A percentile compares a stretch with the other conserved stretches of the same genome.
Evolutionary conservation across 163 green algal species (phyloP).

Genomic region (Chlamydomonas reinhardtii): DNA sequence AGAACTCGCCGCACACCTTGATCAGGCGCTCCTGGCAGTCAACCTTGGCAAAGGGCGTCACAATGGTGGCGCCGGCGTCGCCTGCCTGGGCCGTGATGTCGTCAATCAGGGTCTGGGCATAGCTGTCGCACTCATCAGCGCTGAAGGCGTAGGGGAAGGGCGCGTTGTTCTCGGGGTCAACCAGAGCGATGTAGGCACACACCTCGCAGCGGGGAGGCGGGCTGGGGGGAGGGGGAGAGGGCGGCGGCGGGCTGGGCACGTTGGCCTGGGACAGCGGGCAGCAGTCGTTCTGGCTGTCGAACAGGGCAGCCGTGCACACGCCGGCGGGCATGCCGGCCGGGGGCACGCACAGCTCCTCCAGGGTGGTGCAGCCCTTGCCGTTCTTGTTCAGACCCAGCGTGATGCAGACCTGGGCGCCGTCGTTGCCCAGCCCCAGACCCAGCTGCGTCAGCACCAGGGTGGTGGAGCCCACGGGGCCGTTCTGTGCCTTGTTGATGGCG

Average conservation of each 20-base stretch:
- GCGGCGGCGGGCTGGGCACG: too few relatives aligned
- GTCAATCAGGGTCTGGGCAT: not conserved
- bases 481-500: not conserved
- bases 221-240: not conserved
- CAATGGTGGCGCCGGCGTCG: not conserved
- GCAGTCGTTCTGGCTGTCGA: slow-evolving; percentile 1
- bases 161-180: too few relatives aligned
- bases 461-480: not conserved
- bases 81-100: not conserved
- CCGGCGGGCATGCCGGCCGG: not conserved
- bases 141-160: not conserved
- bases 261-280: too few relatives aligned
- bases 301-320: not conserved
- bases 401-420: slow-evolving; percentile 6
- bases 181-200: slow-evolving; percentile 7
- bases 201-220: not conserved
- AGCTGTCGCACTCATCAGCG: not conserved
- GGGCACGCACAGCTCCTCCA: slow-evolving; percentile 20
- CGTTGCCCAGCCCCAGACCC: not conserved
- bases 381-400: slow-evolving; percentile 1
- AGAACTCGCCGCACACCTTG: slow-evolving; percentile 12
- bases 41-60: not conserved
- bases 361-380: not conserved
- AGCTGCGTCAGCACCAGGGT: slow-evolving; percentile 26
- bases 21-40: not conserved